Evolutionary conservation across 768 basidiomycete species (phyloP).

Genomic region (Crassisporium funariophilum): DNA sequence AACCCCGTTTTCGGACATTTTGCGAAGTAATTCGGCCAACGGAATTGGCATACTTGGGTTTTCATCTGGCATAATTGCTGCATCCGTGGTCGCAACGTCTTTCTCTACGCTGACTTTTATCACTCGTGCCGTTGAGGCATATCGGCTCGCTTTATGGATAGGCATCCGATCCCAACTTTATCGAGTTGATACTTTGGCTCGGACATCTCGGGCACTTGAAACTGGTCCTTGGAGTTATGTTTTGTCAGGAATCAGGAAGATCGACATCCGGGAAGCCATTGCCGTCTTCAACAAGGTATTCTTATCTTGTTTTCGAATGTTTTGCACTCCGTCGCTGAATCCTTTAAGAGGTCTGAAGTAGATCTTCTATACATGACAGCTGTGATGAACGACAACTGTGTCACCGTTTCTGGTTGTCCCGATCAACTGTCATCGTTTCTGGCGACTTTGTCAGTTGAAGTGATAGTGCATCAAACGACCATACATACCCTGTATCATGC

Average conservation of each 20-base stretch:
- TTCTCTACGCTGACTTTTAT: slow-evolving; percentile 41
- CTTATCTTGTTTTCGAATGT: neutral
- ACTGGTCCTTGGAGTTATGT: slow-evolving; percentile 49
- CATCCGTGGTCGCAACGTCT: slow-evolving; percentile 53
- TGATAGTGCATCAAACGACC: slow-evolving; percentile 43
- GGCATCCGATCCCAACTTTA: slow-evolving; percentile 46
- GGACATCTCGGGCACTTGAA: slow-evolving; percentile 8
- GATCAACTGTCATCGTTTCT: slow-evolving; percentile 49
- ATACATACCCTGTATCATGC: slow-evolving; percentile 59
- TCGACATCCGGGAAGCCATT: slow-evolving; percentile 22
- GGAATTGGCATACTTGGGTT: slow-evolving; percentile 48
- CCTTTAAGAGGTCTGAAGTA: slow-evolving; percentile 12
- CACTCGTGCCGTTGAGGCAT: slow-evolving; percentile 45
- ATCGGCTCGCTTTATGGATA: slow-evolving; percentile 55
- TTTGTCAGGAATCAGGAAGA: slow-evolving; percentile 31
- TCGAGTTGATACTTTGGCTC: slow-evolving; percentile 25
- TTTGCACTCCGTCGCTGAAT: slow-evolving; percentile 5
- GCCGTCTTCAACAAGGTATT: slow-evolving; percentile 27
- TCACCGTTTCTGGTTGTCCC: slow-evolving; percentile 63
- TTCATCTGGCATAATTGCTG: slow-evolving; percentile 59
- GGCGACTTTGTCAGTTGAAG: slow-evolving; percentile 33
- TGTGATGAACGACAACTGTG: slow-evolving; percentile 44
- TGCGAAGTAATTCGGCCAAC: slow-evolving; percentile 36
- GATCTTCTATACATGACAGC: slow-evolving; percentile 50
- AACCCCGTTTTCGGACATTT: slow-evolving; percentile 26